Evolutionary conservation across 495 filamentous ascomycete genomes (phyloP).

Genomic region (Neurospora sp.): DNA sequence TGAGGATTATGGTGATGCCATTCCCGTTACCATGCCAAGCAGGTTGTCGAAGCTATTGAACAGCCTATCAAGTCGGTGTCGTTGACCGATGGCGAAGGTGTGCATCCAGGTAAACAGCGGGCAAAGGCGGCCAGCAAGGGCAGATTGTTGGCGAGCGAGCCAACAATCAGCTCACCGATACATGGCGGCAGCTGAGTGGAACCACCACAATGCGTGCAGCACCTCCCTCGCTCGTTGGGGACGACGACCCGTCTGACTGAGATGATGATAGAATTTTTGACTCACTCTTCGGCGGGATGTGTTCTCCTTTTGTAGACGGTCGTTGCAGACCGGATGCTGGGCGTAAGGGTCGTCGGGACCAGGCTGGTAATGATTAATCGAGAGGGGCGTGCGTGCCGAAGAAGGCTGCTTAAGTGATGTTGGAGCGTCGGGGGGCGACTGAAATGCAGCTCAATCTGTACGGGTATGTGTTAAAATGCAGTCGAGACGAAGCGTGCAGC

Average conservation of each 20-base stretch:
- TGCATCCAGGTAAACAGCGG: background rate
- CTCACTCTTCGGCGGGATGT: background rate
- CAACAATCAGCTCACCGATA: background rate
- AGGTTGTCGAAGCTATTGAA: background rate
- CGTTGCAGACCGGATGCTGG: background rate
- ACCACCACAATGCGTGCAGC: background rate
- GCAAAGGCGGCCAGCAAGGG: background rate
- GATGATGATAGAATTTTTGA: background rate
- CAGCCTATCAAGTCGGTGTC: background rate
- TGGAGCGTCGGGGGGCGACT: background rate
- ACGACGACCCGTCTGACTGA: background rate
- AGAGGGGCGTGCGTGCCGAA: background rate
- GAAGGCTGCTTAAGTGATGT: background rate
- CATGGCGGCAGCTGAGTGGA: background rate
- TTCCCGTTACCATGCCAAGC: background rate
- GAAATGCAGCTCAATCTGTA: conserved; percentile 1
- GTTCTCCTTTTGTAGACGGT: background rate
- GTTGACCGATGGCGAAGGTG: background rate
- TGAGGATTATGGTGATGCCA: background rate
- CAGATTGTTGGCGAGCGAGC: background rate
- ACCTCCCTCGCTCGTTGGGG: background rate
- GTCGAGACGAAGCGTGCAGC: background rate
- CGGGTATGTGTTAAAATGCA: background rate
- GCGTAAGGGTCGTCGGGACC: background rate
- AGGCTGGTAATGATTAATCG: background rate